Evolutionary conservation across 1,284 basidiomycete species (phyloP).

Genomic region (Ustilago nuda): DNA sequence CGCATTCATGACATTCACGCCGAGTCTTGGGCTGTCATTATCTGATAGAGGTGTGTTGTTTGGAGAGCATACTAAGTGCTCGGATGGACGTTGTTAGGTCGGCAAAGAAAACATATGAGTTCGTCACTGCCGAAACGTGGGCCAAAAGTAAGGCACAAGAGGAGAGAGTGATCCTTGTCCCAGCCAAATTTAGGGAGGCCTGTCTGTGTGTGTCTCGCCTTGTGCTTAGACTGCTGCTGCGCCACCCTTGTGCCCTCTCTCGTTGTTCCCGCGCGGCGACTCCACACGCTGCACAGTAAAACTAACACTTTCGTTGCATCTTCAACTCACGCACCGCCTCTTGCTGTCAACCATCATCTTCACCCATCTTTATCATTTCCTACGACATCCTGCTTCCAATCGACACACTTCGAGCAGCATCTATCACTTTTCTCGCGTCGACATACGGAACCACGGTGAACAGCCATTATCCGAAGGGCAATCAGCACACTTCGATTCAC

Average conservation of each 20-base stretch:
- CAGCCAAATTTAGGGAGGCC: conserved; percentile 4
- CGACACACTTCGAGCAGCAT: not conserved
- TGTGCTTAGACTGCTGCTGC: conserved; percentile 8
- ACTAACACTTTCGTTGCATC: not conserved
- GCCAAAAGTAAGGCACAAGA: not conserved
- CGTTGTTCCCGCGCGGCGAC: conserved; percentile 9
- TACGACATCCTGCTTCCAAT: not conserved
- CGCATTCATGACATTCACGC: not conserved
- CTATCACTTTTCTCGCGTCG: too few relatives aligned
- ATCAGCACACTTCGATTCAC: not conserved
- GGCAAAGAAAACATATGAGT: not conserved
- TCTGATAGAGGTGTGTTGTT: not conserved
- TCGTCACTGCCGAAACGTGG: not conserved
- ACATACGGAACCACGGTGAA: not conserved
- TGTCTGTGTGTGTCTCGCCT: conserved; percentile 7
- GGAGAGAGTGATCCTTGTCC: conserved; percentile 7
- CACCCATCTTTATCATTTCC: not conserved
- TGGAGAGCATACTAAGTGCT: too few relatives aligned
- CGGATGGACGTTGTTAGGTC: not conserved
- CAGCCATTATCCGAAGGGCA: not conserved
- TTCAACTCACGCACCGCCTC: not conserved
- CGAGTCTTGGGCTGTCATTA: not conserved
- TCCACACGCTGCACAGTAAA: conserved; percentile 2
- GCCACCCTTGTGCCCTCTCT: conserved; percentile 12
- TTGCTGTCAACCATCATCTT: not conserved